Percentiles rank a stretch among this genome's conserved stretches.
Evolutionary conservation across 352 stramenopile genomes (phyloP).

Genomic region (Phytopythium chamaehyphon): DNA sequence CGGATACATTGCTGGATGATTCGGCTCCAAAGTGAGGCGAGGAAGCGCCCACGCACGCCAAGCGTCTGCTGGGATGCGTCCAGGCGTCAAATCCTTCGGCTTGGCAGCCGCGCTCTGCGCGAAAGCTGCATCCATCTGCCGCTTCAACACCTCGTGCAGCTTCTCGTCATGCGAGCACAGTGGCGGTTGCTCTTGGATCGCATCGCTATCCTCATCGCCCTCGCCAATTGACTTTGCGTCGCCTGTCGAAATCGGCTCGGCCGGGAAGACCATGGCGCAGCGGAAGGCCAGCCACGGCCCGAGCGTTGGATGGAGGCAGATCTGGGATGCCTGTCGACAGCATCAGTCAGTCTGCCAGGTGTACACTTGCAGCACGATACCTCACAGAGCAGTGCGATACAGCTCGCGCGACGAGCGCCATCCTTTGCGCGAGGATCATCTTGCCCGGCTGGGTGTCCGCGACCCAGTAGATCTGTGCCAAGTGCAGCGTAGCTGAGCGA

Average conservation of each 20-base stretch:
- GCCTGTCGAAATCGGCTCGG: conserved; percentile 17
- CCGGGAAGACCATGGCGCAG: conserved; percentile 47
- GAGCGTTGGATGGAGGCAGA: conserved; percentile 58
- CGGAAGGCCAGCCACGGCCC: conserved; percentile 70
- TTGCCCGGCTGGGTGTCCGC: conserved; percentile 58
- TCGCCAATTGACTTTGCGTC: too few species aligned
- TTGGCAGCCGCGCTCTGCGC: conserved; percentile 28
- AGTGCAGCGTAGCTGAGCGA: neutral
- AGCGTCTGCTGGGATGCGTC: conserved; percentile 32
- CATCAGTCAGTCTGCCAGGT: neutral
- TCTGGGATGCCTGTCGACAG: conserved; percentile 37
- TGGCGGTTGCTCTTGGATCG: conserved; percentile 14
- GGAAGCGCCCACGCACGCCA: conserved; percentile 56
- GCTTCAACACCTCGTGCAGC: conserved; percentile 28
- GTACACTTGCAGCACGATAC: neutral
- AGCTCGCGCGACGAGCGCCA: conserved; percentile 45
- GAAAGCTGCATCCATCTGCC: conserved; percentile 45
- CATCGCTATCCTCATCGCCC: conserved; percentile 2
- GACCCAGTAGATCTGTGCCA: conserved; percentile 54
- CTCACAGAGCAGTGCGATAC: conserved; percentile 42
- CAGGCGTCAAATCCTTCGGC: conserved; percentile 7
- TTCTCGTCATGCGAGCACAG: conserved; percentile 37
- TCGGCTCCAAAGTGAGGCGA: conserved; percentile 51
- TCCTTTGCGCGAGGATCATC: conserved; percentile 73
- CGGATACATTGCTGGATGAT: conserved; percentile 58